Conservation (phyloP, 2,329 filamentous ascomycete species). For the Trichoderma semiorbis region DNA sequence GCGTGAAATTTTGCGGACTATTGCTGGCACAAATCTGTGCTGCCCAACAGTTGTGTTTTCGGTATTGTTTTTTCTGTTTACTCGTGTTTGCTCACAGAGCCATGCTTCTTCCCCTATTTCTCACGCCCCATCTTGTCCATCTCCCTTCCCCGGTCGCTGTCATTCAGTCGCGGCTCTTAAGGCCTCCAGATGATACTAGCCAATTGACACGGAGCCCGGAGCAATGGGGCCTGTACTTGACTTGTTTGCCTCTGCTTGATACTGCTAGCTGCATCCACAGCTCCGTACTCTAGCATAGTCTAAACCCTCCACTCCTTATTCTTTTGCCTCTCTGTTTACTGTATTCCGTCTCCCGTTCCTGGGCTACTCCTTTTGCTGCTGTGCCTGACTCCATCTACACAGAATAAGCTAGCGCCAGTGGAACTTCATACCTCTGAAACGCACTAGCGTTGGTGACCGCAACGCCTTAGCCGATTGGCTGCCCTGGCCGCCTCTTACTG, state of each 20-base stretch:
- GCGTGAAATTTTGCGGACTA: background rate
- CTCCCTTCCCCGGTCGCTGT: background rate
- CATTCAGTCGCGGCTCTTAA: background rate
- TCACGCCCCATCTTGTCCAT: background rate
- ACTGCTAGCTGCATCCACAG: background rate
- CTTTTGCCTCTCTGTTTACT: background rate
- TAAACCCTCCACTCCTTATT: background rate
- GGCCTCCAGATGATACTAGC: background rate
- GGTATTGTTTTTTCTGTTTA: background rate
- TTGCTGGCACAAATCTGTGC: background rate
- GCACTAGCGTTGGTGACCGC: conserved; percentile 11
- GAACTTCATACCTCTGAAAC: conserved; percentile 14
- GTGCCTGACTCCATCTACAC: background rate
- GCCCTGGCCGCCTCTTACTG: background rate
- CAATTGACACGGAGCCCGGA: background rate
- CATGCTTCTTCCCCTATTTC: background rate
- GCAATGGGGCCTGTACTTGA: background rate
- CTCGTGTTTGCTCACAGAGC: background rate
- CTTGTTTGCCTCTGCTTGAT: background rate
- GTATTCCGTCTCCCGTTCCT: background rate
- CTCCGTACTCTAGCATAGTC: background rate
- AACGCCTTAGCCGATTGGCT: conserved; percentile 15
- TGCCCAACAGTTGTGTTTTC: background rate
- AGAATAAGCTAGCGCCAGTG: background rate
- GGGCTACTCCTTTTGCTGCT: background rate